Percentiles rank a stretch among this genome's conserved stretches.
These are phyloP conservation scores for Stemphylium beticola DNA, from an alignment of 2,329 filamentous ascomycete species.

Conservation along the genomic window DNA sequence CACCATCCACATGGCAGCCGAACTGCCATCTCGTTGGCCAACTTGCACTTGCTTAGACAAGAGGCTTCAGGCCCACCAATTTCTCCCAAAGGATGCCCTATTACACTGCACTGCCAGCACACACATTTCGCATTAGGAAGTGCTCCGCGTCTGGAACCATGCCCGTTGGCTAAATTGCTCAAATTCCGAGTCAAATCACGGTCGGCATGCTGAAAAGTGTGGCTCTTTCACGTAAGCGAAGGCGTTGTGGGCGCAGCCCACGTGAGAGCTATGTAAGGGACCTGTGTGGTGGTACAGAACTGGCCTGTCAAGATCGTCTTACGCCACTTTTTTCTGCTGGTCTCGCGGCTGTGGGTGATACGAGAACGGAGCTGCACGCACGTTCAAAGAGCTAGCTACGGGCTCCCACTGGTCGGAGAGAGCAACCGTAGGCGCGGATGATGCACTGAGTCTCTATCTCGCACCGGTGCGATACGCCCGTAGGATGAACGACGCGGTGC, in stretches of 20 bases:
- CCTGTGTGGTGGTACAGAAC: conserved; percentile 1
- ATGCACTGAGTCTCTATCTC: not conserved
- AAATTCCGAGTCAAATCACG: not conserved
- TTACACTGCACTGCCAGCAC: conserved; percentile 6
- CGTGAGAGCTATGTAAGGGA: conserved; percentile 8
- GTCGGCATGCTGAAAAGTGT: not conserved
- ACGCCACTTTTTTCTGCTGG: not conserved
- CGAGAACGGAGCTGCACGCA: not conserved
- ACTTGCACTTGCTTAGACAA: not conserved
- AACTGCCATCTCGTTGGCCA: not conserved
- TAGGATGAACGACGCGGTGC: not conserved
- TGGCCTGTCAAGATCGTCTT: conserved; percentile 3
- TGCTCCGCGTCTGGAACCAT: not conserved
- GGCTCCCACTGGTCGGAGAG: not conserved
- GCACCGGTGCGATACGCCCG: not conserved
- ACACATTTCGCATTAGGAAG: not conserved
- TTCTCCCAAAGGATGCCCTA: not conserved
- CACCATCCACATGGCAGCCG: not conserved
- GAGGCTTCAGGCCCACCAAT: not conserved
- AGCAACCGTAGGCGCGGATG: not conserved
- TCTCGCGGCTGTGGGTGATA: not conserved
- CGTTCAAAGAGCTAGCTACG: not conserved
- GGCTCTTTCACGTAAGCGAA: conserved; percentile 3
- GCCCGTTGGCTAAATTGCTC: not conserved
- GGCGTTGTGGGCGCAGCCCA: conserved; percentile 10